Conservation (phyloP, 2,329 filamentous ascomycete species). For the Sclerotiophoma versabilis region DNA sequence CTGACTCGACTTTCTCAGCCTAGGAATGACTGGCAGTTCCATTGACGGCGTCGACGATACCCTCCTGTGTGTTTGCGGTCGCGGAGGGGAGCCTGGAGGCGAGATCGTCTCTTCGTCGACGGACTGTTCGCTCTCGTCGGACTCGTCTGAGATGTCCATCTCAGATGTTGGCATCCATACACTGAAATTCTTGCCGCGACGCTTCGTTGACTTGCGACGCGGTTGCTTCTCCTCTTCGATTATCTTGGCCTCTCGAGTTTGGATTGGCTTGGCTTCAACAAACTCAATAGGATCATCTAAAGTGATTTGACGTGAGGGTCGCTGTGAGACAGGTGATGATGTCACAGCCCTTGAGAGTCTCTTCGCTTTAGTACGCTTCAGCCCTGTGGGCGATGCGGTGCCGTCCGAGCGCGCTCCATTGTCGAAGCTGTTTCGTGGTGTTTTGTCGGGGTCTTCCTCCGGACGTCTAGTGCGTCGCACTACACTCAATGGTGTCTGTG, state of each 20-base stretch:
- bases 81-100: constrained; percentile 35
- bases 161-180: constrained; percentile 58
- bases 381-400: constrained; percentile 38
- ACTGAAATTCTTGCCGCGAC: constrained; percentile 53
- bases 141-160: constrained; percentile 43
- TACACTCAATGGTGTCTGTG: constrained; percentile 24
- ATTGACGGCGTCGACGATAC: constrained; percentile 58
- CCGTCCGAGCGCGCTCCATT: constrained; percentile 45
- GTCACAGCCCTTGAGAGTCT: constrained; percentile 43
- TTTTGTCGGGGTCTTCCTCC: constrained; percentile 35
- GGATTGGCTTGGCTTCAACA: constrained; percentile 16
- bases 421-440: constrained; percentile 48
- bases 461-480: constrained; percentile 16
- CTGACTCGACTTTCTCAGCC: constrained; percentile 51
- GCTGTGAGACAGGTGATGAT: constrained; percentile 37
- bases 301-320: constrained; percentile 45
- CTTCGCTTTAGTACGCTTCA: constrained; percentile 51
- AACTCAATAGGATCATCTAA: constrained; percentile 41
- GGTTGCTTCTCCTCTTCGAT: constrained; percentile 29
- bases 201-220: constrained; percentile 41
- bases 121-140: constrained; percentile 39
- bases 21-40: constrained; percentile 56
- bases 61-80: constrained; percentile 51
- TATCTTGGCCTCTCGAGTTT: constrained; percentile 11
- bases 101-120: constrained; percentile 25